phyloP scores from a whole-genome alignment of 495 filamentous ascomycete species.

The Apodospora peruviana region DNA sequence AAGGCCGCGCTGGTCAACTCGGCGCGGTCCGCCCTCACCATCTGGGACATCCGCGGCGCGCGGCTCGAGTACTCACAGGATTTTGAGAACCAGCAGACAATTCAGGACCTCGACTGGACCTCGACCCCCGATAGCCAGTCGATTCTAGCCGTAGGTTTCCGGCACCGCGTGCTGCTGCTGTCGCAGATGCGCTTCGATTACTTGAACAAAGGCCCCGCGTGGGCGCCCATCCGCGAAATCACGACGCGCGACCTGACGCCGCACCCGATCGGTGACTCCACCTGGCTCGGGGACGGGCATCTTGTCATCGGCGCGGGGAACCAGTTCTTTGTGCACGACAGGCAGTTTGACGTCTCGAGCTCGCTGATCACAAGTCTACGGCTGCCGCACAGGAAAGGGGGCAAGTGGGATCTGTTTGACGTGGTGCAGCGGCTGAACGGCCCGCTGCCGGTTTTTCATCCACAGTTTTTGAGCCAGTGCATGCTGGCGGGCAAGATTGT shows the following conservation, averaged over 20 bases:
- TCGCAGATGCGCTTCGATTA: constrained; percentile 94
- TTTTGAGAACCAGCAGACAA: constrained; percentile 66
- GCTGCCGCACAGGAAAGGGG: constrained; percentile 45
- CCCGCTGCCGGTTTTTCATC: constrained; percentile 87
- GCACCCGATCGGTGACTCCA: constrained; percentile 87
- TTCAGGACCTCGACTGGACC: constrained; percentile 90
- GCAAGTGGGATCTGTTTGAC: constrained; percentile 63
- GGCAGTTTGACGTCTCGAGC: constrained; percentile 59
- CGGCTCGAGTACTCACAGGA: constrained; percentile 76
- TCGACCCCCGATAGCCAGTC: constrained; percentile 88
- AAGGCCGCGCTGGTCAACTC: constrained; percentile 81
- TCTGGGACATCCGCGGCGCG: constrained; percentile 82
- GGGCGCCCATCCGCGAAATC: constrained; percentile 80
- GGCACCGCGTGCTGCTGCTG: constrained; percentile 75
- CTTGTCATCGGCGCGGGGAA: constrained; percentile 87
- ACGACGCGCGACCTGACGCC: constrained; percentile 76
- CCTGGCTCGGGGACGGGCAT: constrained; percentile 79
- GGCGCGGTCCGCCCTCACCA: constrained; percentile 69
- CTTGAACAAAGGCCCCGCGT: constrained; percentile 80
- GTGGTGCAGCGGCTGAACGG: constrained; percentile 79
- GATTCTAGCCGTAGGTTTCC: constrained; percentile 87
- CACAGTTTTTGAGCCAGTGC: constrained; percentile 84
- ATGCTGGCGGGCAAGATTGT: constrained; percentile 73
- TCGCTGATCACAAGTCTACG: constrained; percentile 60
- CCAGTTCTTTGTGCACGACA: constrained; percentile 83